These are phyloP conservation scores for Ilex asprella DNA, from an alignment of 257 asterid species.

Conservation along the genomic window DNA sequence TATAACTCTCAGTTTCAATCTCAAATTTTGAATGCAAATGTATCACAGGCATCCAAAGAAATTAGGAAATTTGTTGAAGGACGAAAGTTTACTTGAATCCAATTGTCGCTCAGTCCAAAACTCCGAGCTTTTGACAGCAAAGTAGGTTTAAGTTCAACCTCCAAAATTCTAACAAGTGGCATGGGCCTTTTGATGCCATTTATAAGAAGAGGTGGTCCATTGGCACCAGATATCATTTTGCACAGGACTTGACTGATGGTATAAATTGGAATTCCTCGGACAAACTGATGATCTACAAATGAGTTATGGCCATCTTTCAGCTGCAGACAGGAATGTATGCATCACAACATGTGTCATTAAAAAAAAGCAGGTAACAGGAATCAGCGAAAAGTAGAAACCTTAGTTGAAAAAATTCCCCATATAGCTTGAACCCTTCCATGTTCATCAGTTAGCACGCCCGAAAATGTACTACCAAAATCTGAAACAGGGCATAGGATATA, in stretches of 20 bases:
- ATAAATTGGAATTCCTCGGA: conserved; percentile 84
- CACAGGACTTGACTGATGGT: conserved; percentile 66
- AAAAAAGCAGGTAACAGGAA: conserved; percentile 13
- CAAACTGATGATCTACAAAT: conserved; percentile 92
- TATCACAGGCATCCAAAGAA: conserved; percentile 1
- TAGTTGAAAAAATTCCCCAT: conserved; percentile 99
- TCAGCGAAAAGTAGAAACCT: conserved; percentile 47
- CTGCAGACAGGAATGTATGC: conserved; percentile 35
- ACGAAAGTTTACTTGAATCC: conserved; percentile 71
- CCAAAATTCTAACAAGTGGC: conserved; percentile 83
- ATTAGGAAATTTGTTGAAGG: conserved; percentile 10
- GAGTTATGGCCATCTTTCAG: conserved; percentile 72
- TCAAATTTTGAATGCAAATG: neutral
- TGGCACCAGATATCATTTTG: conserved; percentile 53
- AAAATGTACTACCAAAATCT: conserved; percentile 95
- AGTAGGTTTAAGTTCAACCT: conserved; percentile 93
- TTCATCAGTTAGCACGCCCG: conserved; percentile 96
- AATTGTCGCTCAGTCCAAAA: conserved; percentile 84
- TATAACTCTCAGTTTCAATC: too few species aligned
- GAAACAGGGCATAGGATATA: conserved; percentile 20
- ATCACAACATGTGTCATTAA: conserved; percentile 20
- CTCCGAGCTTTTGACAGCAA: conserved; percentile 99
- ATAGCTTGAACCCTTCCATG: conserved; percentile 88
- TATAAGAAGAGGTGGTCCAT: conserved; percentile 64
- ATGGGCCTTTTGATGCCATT: conserved; percentile 82